Percentiles rank a stretch among this genome's conserved stretches.
phyloP scores from a whole-genome alignment of 768 basidiomycete species.

The Boletus pseudo-olivaceus region DNA sequence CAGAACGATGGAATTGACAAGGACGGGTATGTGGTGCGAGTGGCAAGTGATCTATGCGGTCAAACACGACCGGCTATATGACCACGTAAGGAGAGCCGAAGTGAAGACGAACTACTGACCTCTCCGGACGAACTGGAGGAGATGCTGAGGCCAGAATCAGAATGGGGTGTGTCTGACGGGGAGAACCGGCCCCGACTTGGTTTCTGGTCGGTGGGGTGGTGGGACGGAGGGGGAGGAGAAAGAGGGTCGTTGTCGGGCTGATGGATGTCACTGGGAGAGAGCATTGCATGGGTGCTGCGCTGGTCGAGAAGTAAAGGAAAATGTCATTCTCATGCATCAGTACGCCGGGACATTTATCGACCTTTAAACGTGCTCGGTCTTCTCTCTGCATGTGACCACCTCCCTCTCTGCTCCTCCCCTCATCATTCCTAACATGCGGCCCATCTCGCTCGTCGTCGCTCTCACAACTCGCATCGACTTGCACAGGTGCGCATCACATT shows the following conservation, averaged over 20 bases:
- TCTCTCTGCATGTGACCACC: neutral
- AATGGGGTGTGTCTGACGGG: slow-evolving; percentile 20
- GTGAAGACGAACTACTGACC: slow-evolving; percentile 16
- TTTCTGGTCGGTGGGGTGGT: neutral
- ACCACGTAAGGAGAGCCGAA: neutral
- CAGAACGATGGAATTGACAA: neutral
- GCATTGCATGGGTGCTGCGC: slow-evolving; percentile 17
- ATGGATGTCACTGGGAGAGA: slow-evolving; percentile 18
- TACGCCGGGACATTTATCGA: slow-evolving; percentile 7
- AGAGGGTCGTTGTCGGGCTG: slow-evolving; percentile 4
- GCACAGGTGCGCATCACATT: neutral
- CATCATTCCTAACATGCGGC: neutral
- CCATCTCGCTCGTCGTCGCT: neutral
- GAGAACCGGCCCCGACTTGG: neutral
- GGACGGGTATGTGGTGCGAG: neutral
- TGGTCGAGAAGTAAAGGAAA: slow-evolving; percentile 2
- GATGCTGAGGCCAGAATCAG: slow-evolving; percentile 30
- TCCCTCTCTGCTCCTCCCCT: neutral
- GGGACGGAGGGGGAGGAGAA: neutral
- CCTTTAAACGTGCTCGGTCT: neutral
- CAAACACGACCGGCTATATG: slow-evolving; percentile 8
- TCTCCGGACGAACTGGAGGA: slow-evolving; percentile 31
- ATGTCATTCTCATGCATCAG: neutral
- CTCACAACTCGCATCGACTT: neutral
- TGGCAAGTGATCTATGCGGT: slow-evolving; percentile 7